Base-by-base conservation (phyloP, 768 basidiomycete genomes). In the Kwoniella sp. region DNA sequence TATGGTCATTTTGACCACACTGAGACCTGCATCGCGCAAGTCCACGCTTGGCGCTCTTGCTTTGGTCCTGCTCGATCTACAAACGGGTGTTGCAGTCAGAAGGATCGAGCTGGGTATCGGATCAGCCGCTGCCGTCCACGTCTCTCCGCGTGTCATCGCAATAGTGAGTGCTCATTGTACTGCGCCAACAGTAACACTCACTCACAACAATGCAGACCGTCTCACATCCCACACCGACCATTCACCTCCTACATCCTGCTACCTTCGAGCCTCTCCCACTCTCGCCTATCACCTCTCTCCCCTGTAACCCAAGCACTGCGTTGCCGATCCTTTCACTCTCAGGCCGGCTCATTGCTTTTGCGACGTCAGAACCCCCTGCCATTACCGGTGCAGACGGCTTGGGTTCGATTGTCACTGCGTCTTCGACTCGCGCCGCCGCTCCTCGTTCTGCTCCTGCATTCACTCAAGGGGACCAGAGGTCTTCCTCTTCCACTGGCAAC, bases 321-420 rank as follows among this genome's bases (percentile, higher is more conserved):
- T 49, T 62, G 15, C 63, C 66, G 4, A 37, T 53, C 12, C 36
- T 63, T n/a, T 33, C 58, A 9, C 38, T 67, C 1, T 57, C 60
- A 9, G 61, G 61, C 5, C 58, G 69, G 10, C 27, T 67, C 2
- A 48, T 70, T 4, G 60, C 61, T 11, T 57, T 51, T 29, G 51
- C 58, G 6, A 65, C 61, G 7, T 31, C 29, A 23, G 48, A 54
- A 9, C 20, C 65, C 0, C 65, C 68, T 14, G 52, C 28, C 12
- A 34, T 44, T 14, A 53, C 54, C 0, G 63, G 65, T 22, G 26
- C 59, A 7, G 63, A 57, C 25, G 60, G 59, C 11, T 49, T 65
- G 14, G 69, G 69, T 3, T 57, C 69, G 1, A 51, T 70, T 39
- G 37, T 67, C 14, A 59, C 65, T 5, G n/a, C 32, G 4, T 46